Base-by-base conservation (phyloP, 768 basidiomycete species). In the Russula abietina region DNA sequence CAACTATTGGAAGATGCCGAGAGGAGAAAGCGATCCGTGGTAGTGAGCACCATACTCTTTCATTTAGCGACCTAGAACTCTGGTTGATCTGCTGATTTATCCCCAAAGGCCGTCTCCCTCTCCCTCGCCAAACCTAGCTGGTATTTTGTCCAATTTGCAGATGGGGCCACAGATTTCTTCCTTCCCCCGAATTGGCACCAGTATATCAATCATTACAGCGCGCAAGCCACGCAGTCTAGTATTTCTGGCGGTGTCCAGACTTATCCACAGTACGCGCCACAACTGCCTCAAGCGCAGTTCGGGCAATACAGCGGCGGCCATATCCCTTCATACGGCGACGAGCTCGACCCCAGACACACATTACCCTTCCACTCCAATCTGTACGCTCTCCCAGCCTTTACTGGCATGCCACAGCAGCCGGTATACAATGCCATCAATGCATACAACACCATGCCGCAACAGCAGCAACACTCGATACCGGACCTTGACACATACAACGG, bases 61-160 rank as follows among this genome's bases (percentile, higher is more conserved):
- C 6, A n/a, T 24, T 11, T 2, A 6, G 10, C 7, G 16, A 3
- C 11, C 17, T 1, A 10, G 9, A 11, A 2, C 11, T 4, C 22
- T 50, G 19, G 30, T 38, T 41, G 24, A 59, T 28, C 19, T 7
- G 7, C 3, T 14, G 5, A 53, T 54, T 19, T n/a, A 22, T 16
- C 12, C 43, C 1, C 22, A 14, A 48, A 64, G 62, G 55, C 45
- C 3, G 62, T 51, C 9, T 39, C 58, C 7, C 62, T 64, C 19
- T 64, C 62, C 26, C 62, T 64, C 8, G 16, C 55, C 24, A 16
- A 41, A 3, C 2, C 28, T 0, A 22, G 2, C 39, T 59, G 62
- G 62, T 64, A 41, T 55, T n/a, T n/a, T n/a, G n/a, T n/a, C n/a
- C n/a, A n/a, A n/a, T n/a, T n/a, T n/a, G n/a, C n/a, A n/a, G n/a